Percentiles rank a stretch among this genome's conserved stretches.
These are phyloP conservation scores for Hypoxylon rubiginosum DNA, from an alignment of 2,329 filamentous ascomycete genomes.

Conservation along the genomic window DNA sequence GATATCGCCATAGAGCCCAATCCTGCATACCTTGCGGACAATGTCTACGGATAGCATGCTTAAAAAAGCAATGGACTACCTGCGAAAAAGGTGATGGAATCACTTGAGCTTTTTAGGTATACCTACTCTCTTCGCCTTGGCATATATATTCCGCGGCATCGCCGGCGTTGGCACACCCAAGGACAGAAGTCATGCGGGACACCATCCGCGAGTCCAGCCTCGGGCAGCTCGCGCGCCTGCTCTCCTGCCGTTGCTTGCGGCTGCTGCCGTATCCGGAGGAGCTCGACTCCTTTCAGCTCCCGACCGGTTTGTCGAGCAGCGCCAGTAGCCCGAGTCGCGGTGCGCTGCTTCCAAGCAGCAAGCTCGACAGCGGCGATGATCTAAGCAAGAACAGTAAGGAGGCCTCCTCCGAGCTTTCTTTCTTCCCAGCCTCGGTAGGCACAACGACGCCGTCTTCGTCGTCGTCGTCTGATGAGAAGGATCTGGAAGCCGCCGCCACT, in stretches of 20 bases:
- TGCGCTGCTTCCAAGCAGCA: slow-evolving; percentile 14
- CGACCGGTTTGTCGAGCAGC: slow-evolving; percentile 20
- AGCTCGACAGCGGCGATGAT: slow-evolving; percentile 15
- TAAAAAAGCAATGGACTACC: not conserved
- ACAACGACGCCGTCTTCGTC: too few relatives aligned
- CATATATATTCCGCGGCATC: not conserved
- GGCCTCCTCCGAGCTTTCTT: slow-evolving; percentile 8
- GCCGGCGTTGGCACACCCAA: slow-evolving; percentile 1
- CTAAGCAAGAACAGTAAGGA: slow-evolving; percentile 17
- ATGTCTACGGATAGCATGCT: not conserved
- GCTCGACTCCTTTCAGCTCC: slow-evolving; percentile 33
- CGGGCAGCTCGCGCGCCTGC: slow-evolving; percentile 33
- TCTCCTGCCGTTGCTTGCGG: slow-evolving; percentile 22
- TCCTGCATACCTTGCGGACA: slow-evolving; percentile 1
- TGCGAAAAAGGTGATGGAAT: not conserved
- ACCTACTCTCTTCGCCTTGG: not conserved
- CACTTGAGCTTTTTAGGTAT: not conserved
- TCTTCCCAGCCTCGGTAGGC: slow-evolving; percentile 16
- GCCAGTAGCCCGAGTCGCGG: not conserved
- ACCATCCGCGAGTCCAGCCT: slow-evolving; percentile 39
- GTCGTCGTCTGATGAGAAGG: slow-evolving; percentile 29
- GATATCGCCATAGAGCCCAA: slow-evolving; percentile 24
- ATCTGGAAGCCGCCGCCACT: slow-evolving; percentile 37
- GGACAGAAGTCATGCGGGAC: slow-evolving; percentile 36
- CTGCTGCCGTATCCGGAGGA: slow-evolving; percentile 39